Conservation (phyloP, 441 rosid genomes). For the Gossypium lobatum region DNA sequence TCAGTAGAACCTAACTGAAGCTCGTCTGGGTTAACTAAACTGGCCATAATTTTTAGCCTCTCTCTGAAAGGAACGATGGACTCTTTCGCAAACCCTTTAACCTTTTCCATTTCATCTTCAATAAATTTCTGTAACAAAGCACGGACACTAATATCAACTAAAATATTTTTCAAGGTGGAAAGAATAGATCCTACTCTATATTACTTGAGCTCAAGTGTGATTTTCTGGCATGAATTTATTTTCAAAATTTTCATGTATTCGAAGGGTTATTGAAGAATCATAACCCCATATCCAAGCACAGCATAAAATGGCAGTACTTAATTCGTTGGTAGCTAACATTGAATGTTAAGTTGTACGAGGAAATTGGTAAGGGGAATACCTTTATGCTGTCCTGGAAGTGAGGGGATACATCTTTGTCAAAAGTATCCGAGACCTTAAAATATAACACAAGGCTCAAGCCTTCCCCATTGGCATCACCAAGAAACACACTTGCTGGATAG, state of each 20-base stretch:
- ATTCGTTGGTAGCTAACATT: background rate
- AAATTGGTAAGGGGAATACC: constrained; percentile 31
- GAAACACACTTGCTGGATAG: constrained; percentile 87
- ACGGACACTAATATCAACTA: background rate
- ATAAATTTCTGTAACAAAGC: constrained; percentile 54
- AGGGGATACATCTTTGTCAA: constrained; percentile 55
- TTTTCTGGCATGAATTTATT: background rate
- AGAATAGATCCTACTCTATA: background rate
- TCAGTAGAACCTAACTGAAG: constrained; percentile 68
- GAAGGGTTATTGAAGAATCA: background rate
- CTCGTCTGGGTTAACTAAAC: constrained; percentile 77
- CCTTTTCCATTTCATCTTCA: constrained; percentile 82
- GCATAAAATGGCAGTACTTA: background rate
- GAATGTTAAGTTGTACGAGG: background rate
- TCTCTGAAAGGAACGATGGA: constrained; percentile 72
- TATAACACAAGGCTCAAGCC: constrained; percentile 94
- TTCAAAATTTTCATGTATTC: background rate
- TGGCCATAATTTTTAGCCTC: constrained; percentile 80
- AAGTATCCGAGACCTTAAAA: constrained; percentile 63
- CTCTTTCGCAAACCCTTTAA: constrained; percentile 80
- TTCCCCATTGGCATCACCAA: constrained; percentile 83
- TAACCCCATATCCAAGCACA: background rate
- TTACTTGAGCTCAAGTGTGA: background rate
- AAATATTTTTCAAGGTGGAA: background rate
- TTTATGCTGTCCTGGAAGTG: constrained; percentile 61